phyloP scores from a whole-genome alignment of 2,329 filamentous ascomycete genomes.

The Colletotrichum sp. region DNA sequence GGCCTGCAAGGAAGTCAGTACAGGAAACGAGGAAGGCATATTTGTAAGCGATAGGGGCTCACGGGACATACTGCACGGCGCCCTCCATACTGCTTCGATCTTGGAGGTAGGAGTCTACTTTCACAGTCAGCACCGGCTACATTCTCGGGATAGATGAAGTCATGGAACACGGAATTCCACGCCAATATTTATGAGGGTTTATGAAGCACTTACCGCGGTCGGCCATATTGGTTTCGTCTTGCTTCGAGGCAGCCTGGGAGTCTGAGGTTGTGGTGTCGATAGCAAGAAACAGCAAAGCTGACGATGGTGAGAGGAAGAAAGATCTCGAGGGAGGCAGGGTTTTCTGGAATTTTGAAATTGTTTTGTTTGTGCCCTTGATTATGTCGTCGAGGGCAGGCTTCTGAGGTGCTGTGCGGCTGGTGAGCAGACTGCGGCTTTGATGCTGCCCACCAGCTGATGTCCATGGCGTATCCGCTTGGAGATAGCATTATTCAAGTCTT shows the following conservation, averaged over 20 bases:
- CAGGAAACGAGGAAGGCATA: accelerated
- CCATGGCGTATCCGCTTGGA: background rate
- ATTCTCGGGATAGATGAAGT: background rate
- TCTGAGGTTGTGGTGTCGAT: background rate
- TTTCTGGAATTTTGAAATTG: background rate
- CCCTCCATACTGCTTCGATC: background rate
- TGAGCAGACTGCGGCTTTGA: background rate
- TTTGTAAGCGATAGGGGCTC: background rate
- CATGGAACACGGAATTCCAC: background rate
- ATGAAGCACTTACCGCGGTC: background rate
- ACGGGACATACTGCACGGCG: background rate
- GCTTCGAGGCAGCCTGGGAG: background rate
- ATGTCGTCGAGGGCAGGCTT: background rate
- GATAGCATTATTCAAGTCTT: background rate
- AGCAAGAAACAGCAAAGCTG: background rate
- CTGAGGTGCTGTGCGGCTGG: background rate
- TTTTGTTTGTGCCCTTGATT: background rate
- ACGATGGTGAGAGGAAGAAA: background rate
- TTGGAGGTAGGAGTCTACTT: background rate
- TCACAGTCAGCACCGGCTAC: background rate
- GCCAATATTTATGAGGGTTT: background rate
- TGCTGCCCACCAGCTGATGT: background rate
- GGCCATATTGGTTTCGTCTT: background rate
- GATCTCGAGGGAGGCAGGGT: background rate
- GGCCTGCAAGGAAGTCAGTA: background rate